Percentiles rank a stretch among this genome's conserved stretches.
Conservation (phyloP, 441 rosid genomes). For the Pelargonium myrrhifolium region DNA sequence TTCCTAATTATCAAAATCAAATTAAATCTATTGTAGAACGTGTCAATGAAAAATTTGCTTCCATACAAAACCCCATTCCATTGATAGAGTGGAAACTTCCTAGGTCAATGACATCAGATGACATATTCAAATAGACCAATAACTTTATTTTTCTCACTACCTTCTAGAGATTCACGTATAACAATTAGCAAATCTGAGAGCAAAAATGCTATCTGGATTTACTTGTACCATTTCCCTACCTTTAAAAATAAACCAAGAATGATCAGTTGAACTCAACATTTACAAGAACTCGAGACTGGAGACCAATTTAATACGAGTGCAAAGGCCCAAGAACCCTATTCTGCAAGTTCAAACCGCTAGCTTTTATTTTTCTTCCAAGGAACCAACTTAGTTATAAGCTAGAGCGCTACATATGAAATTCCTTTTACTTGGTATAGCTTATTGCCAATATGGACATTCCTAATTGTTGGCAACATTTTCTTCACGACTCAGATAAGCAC, state of each 20-base stretch:
- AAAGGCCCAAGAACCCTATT: too few relatives aligned
- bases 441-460: too few relatives aligned
- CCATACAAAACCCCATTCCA: neutral
- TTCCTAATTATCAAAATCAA: neutral
- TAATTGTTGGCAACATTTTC: too few relatives aligned
- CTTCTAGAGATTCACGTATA: neutral
- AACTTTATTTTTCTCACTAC: neutral
- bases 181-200: neutral
- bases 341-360: too few relatives aligned
- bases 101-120: neutral
- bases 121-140: neutral
- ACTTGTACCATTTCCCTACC: neutral
- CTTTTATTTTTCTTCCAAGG: too few relatives aligned
- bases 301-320: too few relatives aligned
- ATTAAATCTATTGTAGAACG: neutral
- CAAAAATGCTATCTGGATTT: neutral
- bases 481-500: too few relatives aligned
- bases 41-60: neutral
- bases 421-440: too few relatives aligned
- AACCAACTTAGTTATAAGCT: too few relatives aligned
- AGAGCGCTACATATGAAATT: too few relatives aligned
- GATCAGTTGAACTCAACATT: neutral
- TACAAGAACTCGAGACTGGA: too few relatives aligned
- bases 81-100: neutral
- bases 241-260: neutral